Evolutionary conservation across 768 basidiomycete genomes (phyloP).

Genomic region (Trametopsis cervina): DNA sequence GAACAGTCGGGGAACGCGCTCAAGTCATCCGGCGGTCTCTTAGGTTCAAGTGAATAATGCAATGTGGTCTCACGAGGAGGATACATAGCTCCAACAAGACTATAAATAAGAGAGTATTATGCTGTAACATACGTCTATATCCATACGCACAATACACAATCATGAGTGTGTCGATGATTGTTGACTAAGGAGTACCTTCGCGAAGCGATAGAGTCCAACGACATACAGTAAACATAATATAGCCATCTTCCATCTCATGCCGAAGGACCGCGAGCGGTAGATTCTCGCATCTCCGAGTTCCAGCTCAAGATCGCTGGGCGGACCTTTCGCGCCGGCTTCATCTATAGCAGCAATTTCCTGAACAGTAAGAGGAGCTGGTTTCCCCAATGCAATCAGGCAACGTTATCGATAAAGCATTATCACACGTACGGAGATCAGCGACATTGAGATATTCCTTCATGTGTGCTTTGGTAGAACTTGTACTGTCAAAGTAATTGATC

Average conservation of each 20-base stretch:
- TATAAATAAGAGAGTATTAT: too few relatives aligned
- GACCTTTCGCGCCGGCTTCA: constrained; percentile 48
- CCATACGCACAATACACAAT: background rate
- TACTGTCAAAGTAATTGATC: constrained; percentile 29
- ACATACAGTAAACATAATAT: background rate
- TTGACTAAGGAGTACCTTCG: background rate
- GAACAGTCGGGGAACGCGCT: too few relatives aligned
- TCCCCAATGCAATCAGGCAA: background rate
- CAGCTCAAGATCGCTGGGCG: constrained; percentile 21
- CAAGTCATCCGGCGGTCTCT: too few relatives aligned
- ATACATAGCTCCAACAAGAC: too few relatives aligned
- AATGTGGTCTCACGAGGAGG: too few relatives aligned
- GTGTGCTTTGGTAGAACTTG: constrained; percentile 51
- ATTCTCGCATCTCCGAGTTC: too few relatives aligned
- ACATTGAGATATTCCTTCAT: constrained; percentile 63
- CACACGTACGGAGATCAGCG: constrained; percentile 43
- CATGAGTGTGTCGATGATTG: background rate
- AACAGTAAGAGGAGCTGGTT: constrained; percentile 42
- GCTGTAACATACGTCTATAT: too few relatives aligned
- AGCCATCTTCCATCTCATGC: background rate
- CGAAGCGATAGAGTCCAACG: background rate
- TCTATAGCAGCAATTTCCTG: constrained; percentile 62
- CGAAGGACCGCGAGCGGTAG: background rate
- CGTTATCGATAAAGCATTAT: background rate
- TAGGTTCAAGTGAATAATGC: too few relatives aligned